Base-by-base conservation (phyloP, 768 basidiomycete species). In the Hypsizygus marmoreus region DNA sequence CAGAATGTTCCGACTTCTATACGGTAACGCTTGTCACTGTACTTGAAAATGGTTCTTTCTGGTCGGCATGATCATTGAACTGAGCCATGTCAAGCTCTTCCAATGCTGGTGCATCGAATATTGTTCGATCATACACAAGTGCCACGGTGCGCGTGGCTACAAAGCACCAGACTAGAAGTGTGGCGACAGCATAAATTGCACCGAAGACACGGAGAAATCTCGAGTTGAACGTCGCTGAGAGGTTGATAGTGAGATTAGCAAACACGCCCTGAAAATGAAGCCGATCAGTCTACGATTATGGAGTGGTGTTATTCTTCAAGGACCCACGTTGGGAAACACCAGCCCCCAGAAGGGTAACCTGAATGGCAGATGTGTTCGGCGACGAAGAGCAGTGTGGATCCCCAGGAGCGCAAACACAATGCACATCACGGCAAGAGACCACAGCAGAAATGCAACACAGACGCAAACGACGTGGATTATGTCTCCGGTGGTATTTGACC, bases 351-450 rank as follows among this genome's bases (percentile, higher is more conserved):
- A 82, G 1, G 77, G 67, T 13, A 84, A 59, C 44, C 69, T 70
- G 62, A 86, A 88, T 6, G 73, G 66, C 16, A 85, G 63, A 1
- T 56, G 64, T 0, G 60, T 59, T 33, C 66, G 68, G 12, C 74
- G n/a, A n/a, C n/a, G 67, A 1, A 77, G 49, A 2, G 72, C 66
- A 20, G 78, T 60, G 30, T 63, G 59, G 1, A 86, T 54, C 9
- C 72, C 79, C 25, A 85, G 65, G 6, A 82, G 40, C 0, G 78
- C 82, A 56, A 74, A 81, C 4, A 80, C 34, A 24, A 84, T 67
- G 80, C 82, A 85, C 78, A 82, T 78, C 2, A 76, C 75, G 4
- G 79, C 82, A 36, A 86, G 61, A 0, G 76, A 70, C 86, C 86
- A 88, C 6, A 86, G 61, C 3, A 72, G 49, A 54, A 85, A 76